Evolutionary conservation across 495 filamentous ascomycete genomes (phyloP).

Genomic region (Pyrenula massariospora): DNA sequence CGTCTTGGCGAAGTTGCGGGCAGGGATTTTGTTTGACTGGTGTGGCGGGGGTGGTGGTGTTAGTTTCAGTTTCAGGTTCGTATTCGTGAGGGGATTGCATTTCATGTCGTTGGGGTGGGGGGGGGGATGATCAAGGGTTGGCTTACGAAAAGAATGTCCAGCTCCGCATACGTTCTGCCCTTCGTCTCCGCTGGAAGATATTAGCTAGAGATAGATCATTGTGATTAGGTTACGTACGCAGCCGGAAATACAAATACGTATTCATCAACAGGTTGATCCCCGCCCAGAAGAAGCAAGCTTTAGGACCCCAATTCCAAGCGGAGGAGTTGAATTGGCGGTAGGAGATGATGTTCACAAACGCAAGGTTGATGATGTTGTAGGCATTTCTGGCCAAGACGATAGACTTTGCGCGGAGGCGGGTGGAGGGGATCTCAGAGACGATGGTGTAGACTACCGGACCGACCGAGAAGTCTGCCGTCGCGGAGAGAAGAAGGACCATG

Average conservation of each 20-base stretch:
- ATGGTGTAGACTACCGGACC: constrained; percentile 57
- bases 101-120: too few relatives aligned
- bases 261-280: constrained; percentile 10
- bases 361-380: constrained; percentile 28
- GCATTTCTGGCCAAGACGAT: constrained; percentile 44
- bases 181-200: constrained; percentile 22
- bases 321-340: constrained; percentile 25
- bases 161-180: constrained; percentile 36
- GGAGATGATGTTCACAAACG: constrained; percentile 16
- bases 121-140: constrained; percentile 41
- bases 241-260: constrained; percentile 25
- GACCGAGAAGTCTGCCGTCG: constrained; percentile 27
- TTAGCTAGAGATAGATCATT: neutral
- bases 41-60: too few relatives aligned
- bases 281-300: constrained; percentile 28
- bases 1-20: constrained; percentile 49
- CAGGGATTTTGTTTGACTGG: constrained; percentile 44
- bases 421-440: constrained; percentile 52
- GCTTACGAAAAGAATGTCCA: constrained; percentile 43
- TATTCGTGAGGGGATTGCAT: too few relatives aligned
- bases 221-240: constrained; percentile 6
- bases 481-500: neutral
- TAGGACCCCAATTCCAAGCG: constrained; percentile 26
- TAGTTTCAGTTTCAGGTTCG: too few relatives aligned
- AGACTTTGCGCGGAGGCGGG: constrained; percentile 53